Evolutionary conservation across 2,329 filamentous ascomycete species (phyloP).

Genomic region (Trichoderma arundinaceum): DNA sequence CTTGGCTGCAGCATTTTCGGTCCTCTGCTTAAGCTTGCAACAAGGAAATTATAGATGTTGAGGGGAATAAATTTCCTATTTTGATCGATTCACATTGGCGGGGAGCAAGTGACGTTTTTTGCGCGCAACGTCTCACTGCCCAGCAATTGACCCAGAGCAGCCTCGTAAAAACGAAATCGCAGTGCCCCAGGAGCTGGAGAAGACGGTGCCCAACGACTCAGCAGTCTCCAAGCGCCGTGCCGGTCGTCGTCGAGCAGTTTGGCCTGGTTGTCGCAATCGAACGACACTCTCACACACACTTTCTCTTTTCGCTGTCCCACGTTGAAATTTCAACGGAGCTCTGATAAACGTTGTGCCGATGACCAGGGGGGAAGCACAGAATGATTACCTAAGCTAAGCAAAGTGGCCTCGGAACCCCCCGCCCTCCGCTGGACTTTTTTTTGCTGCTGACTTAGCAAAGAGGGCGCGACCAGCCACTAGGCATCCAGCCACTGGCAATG

Average conservation of each 20-base stretch:
- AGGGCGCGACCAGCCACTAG: slow-evolving; percentile 28
- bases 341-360: slow-evolving; percentile 39
- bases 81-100: slow-evolving; percentile 12
- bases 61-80: slow-evolving; percentile 11
- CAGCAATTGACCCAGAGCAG: slow-evolving; percentile 28
- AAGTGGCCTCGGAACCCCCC: not conserved
- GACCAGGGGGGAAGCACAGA: too few relatives aligned
- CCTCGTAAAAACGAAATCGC: not conserved
- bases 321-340: slow-evolving; percentile 39
- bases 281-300: not conserved
- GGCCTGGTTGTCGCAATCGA: slow-evolving; percentile 13
- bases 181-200: slow-evolving; percentile 17
- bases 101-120: slow-evolving; percentile 9
- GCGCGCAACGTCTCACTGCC: not conserved
- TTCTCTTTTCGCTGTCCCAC: slow-evolving; percentile 21
- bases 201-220: slow-evolving; percentile 11
- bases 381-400: slow-evolving; percentile 1
- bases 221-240: slow-evolving; percentile 17
- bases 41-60: not conserved
- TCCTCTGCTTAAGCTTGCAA: not conserved
- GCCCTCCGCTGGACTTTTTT: not conserved
- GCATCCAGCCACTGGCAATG: slow-evolving; percentile 27
- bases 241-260: slow-evolving; percentile 16
- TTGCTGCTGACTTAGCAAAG: slow-evolving; percentile 8
- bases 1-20: slow-evolving; percentile 43